Conservation (phyloP, 257 asterid species). For the Galeopsis tetrahit region DNA sequence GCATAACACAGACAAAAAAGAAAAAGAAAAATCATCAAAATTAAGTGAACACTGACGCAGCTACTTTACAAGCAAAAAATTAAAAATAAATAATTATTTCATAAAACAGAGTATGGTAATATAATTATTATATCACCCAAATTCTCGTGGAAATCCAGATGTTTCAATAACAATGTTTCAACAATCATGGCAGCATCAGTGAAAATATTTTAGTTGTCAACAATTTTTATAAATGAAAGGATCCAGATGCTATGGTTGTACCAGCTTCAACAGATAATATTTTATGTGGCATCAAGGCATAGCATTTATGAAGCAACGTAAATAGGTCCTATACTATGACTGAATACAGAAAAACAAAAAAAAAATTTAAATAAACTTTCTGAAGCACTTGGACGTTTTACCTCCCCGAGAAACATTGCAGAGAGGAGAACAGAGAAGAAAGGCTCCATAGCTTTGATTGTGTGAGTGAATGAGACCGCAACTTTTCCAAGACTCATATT, state of each 20-base stretch:
- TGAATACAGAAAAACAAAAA: neutral
- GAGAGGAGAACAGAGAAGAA: constrained; percentile 95
- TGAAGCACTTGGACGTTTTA: constrained; percentile 30
- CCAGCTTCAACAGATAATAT: neutral
- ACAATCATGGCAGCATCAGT: neutral
- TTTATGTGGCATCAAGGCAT: neutral
- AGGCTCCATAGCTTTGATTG: constrained; percentile 98
- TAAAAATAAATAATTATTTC: neutral
- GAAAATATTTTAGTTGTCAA: neutral
- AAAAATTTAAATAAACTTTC: neutral
- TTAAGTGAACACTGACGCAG: neutral
- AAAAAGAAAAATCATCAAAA: neutral
- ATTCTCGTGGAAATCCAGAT: neutral
- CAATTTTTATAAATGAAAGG: constrained; percentile 18
- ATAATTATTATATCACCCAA: neutral
- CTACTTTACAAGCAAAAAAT: constrained; percentile 2
- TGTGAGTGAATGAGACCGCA: constrained; percentile 96
- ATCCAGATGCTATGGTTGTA: neutral
- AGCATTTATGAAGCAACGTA: constrained; percentile 19
- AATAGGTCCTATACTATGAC: neutral
- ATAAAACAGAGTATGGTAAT: constrained; percentile 3
- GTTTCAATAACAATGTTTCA: constrained; percentile 3
- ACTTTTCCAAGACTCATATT: constrained; percentile 98
- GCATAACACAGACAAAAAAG: constrained; percentile 9
- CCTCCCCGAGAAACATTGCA: constrained; percentile 98